phyloP scores from a whole-genome alignment of 2,329 filamentous ascomycete species.

The Periconia digitata region DNA sequence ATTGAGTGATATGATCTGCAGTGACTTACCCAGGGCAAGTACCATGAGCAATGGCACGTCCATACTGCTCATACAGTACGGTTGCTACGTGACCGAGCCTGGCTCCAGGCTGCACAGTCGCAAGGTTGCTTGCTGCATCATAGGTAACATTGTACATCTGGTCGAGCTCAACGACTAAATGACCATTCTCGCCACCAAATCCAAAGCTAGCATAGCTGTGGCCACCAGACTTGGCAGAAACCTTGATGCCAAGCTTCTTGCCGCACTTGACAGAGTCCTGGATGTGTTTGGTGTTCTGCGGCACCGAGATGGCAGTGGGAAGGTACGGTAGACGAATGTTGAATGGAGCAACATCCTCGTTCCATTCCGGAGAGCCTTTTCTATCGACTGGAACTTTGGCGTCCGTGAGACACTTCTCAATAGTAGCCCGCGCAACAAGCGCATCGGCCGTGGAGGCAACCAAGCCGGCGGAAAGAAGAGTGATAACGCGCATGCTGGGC shows the following conservation, averaged over 20 bases:
- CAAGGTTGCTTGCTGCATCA: conserved; percentile 39
- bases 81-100: conserved; percentile 39
- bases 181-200: conserved; percentile 48
- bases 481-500: conserved; percentile 11
- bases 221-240: conserved; percentile 61
- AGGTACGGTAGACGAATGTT: conserved; percentile 25
- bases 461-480: conserved; percentile 10
- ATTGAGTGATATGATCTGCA: conserved; percentile 28
- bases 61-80: conserved; percentile 16
- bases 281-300: conserved; percentile 52
- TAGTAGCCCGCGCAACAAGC: conserved; percentile 10
- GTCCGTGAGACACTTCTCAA: conserved; percentile 16
- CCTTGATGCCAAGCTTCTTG: conserved; percentile 48
- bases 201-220: conserved; percentile 59
- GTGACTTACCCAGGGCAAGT: conserved; percentile 46
- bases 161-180: conserved; percentile 48
- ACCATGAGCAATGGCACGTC: conserved; percentile 47
- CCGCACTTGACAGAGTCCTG: conserved; percentile 59
- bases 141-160: conserved; percentile 44
- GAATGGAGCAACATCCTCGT: conserved; percentile 15
- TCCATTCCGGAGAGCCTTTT: conserved; percentile 9
- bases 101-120: conserved; percentile 48
- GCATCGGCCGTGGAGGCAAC: conserved; percentile 11
- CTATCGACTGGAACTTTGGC: conserved; percentile 14
- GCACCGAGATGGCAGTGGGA: conserved; percentile 57